Evolutionary conservation across 345 rosid genomes (phyloP).

Genomic region (Microcos paniculata): DNA sequence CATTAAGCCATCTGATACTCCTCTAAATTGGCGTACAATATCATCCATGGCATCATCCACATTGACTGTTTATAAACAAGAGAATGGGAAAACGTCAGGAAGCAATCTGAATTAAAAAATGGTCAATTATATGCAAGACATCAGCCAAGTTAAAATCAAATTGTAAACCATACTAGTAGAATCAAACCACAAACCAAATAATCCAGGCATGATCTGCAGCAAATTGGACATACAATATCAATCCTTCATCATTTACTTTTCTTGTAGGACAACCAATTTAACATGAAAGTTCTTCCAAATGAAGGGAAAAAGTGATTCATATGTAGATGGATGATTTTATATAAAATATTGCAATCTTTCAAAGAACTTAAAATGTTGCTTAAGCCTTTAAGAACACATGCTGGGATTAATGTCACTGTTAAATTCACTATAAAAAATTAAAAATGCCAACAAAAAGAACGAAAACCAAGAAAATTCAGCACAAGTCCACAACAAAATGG

Average conservation of each 20-base stretch:
- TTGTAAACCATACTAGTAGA: not conserved
- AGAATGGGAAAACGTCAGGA: not conserved
- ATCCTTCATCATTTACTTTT: not conserved
- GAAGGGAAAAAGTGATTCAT: not conserved
- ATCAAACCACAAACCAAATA: not conserved
- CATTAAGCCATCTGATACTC: slow-evolving; percentile 89
- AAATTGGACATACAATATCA: not conserved
- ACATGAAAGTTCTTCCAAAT: not conserved
- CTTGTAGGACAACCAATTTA: not conserved
- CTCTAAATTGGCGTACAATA: slow-evolving; percentile 86
- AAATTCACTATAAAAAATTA: not conserved
- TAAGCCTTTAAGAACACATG: not conserved
- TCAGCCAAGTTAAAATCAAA: slow-evolving; percentile 12
- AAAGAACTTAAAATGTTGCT: not conserved
- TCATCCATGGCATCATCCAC: slow-evolving; percentile 99
- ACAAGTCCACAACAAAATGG: not conserved
- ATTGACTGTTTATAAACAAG: slow-evolving; percentile 54
- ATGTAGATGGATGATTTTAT: not conserved
- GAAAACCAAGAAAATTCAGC: not conserved
- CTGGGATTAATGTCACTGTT: not conserved
- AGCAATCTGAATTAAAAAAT: not conserved
- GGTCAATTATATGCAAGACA: not conserved
- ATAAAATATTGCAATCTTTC: not conserved
- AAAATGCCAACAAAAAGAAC: not conserved
- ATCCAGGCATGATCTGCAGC: not conserved